Conservation (phyloP, 2,329 filamentous ascomycete species). For the Didymella keratinophila region DNA sequence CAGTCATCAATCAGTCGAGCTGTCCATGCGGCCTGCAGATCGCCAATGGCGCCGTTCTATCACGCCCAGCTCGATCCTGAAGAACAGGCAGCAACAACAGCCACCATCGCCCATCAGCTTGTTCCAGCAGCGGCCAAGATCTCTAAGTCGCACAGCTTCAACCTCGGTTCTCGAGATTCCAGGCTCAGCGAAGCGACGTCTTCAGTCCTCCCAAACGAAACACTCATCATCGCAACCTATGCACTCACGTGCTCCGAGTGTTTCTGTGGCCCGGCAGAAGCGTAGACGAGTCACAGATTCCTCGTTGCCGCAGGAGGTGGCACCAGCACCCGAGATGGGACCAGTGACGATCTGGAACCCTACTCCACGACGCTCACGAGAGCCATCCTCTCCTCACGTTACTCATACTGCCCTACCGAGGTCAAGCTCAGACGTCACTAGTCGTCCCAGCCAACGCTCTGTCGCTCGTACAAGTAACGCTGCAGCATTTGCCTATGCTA, state of each 20-base stretch:
- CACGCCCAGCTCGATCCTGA: conserved; percentile 45
- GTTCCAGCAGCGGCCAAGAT: conserved; percentile 37
- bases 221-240: conserved; percentile 38
- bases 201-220: conserved; percentile 41
- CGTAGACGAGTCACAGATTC: conserved; percentile 56
- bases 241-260: conserved; percentile 49
- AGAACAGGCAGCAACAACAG: conserved; percentile 38
- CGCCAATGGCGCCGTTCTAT: conserved; percentile 47
- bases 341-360: conserved; percentile 43
- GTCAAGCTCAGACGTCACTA: conserved; percentile 45
- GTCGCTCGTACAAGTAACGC: conserved; percentile 35
- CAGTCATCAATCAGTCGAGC: conserved; percentile 42
- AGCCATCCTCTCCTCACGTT: conserved; percentile 54
- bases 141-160: conserved; percentile 39
- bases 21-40: conserved; percentile 47
- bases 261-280: conserved; percentile 48
- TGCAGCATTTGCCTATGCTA: conserved; percentile 75
- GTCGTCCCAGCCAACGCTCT: conserved; percentile 55
- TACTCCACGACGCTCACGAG: conserved; percentile 56
- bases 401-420: conserved; percentile 40
- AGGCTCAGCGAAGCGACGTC: conserved; percentile 43
- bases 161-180: conserved; percentile 37
- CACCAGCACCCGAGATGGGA: conserved; percentile 28
- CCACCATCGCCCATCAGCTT: conserved; percentile 51
- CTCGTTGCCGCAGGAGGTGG: conserved; percentile 32